Conservation (phyloP, 495 filamentous ascomycete genomes). For the Lophiotrema nucula region DNA sequence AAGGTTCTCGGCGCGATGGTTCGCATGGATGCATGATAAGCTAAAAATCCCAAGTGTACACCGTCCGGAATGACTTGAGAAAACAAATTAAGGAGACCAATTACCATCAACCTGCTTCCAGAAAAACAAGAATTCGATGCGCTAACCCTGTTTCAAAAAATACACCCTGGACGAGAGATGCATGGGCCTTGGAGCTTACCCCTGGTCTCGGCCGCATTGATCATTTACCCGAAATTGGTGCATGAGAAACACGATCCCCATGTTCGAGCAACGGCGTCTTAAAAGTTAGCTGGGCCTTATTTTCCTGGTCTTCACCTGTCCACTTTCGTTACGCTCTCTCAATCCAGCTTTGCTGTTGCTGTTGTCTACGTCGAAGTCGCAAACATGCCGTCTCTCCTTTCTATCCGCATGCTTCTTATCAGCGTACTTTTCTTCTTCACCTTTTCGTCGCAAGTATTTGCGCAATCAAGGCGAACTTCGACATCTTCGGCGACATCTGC, state of each 20-base stretch:
- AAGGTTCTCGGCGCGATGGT: constrained; percentile 6
- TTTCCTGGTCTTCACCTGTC: not conserved
- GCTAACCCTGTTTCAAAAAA: constrained; percentile 7
- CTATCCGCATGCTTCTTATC: constrained; percentile 29
- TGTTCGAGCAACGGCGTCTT: constrained; percentile 6
- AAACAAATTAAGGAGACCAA: constrained; percentile 28
- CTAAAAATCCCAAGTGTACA: not conserved
- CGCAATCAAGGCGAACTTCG: constrained; percentile 25
- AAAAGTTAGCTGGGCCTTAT: constrained; percentile 15
- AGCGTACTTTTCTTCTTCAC: constrained; percentile 14
- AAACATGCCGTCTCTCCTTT: constrained; percentile 32
- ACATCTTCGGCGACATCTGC: constrained; percentile 8
- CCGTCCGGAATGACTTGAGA: not conserved
- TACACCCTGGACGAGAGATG: not conserved
- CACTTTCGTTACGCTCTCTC: constrained; percentile 9
- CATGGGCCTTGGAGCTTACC: constrained; percentile 5
- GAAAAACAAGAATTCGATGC: constrained; percentile 18
- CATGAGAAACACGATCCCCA: constrained; percentile 22
- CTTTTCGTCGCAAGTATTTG: constrained; percentile 13
- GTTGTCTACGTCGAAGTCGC: constrained; percentile 3
- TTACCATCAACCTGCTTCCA: constrained; percentile 3
- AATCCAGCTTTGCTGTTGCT: constrained; percentile 1
- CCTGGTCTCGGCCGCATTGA: not conserved
- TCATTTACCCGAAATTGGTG: constrained; percentile 21
- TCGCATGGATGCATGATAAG: constrained; percentile 7